Evolutionary conservation across 202 grass and related monocot species (phyloP), one percentile per base, ranked within the genome.

Genomic region (Elaeis oleifera): DNA sequence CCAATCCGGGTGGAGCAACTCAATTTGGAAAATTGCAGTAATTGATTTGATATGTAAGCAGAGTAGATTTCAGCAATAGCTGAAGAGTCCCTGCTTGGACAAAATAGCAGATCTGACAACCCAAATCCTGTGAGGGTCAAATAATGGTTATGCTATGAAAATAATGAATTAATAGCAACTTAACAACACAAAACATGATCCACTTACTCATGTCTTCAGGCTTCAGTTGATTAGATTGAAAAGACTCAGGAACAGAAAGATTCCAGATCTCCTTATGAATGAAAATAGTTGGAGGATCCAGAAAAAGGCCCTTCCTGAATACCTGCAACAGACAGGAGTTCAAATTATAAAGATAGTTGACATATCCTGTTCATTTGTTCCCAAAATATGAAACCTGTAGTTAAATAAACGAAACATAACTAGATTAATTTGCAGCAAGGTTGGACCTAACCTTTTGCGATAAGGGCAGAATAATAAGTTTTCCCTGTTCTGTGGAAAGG

Each of bases 251-350:
- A 24, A 96, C 52, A 71, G 79, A 89, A 83, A 96, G 57, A 74
- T 66, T 71, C 76, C 79, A 88, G 22, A 50, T 81, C n/a, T 31
- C 71, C 21, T 80, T 90, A 65, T 25, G 72, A 65, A 81, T 70
- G 70, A 76, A 90, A 58, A 85, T 61, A 67, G 77, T 87, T 65
- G 91, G 91, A 69, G 91, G 81, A 60, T 96, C 79, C 27, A 96
- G 49, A 80, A 96, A 96, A 76, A 90, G 82, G n/a, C 91, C 91
- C 81, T 74, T 18, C 91, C 91, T 5, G 81, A 90, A 74, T 96
- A 96, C 87, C 87, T 96, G 59, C 48, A 78, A 60, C 58, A 75
- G 28, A 71, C 68, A 49, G 17, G 16, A 53, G 36, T n/a, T 2
- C 53, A 64, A 71, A 24, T 50, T 9, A 56, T 2, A 20, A 17